Evolutionary conservation across 495 filamentous ascomycete species (phyloP), one percentile per base, ranked within the genome.

Genomic region (Sporormia fimetaria): DNA sequence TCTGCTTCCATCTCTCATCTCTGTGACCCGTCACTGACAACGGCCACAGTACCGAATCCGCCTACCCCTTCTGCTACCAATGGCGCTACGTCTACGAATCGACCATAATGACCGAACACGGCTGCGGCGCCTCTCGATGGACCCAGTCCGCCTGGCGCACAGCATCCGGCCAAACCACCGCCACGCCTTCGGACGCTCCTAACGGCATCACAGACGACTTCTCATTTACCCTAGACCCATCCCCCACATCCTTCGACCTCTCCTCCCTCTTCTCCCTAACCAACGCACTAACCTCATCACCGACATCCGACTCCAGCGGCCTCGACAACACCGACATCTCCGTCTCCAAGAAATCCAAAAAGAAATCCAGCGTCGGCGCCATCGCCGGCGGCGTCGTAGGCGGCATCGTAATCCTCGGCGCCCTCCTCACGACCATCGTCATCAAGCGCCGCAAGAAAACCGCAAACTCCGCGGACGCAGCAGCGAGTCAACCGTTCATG

Each of bases 311-410:
- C 18, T 23, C 28, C 33, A 36, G 11, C 30, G 10, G 12, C 21
- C 15, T 21, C 23, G 6, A 15, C 22, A 2, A 27, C 37, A 7
- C 9, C 24, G 3, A 8, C 11, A 7, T 10, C 22, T 18, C 11
- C 27, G 4, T 7, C 15, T 2, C 31, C 42, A 3, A n/a, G n/a
- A n/a, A n/a, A n/a, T n/a, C n/a, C n/a, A 25, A 28, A 1, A 47
- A 45, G n/a, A 40, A 49, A 21, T 36, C 35, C 21, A 46, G 46
- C 37, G 26, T 49, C 14, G 45, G 40, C 16, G 40, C 51, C 10
- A 54, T 54, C 28, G 45, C 44, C 17, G 51, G 51, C 7, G 51
- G 45, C 30, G 46, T 44, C 3, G 32, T 54, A 5, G 51, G 51
- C 16, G 51, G 45, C 21, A 11, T 49, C 26, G 41, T 42, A 23